Evolutionary conservation across 1,284 basidiomycete genomes (phyloP), one percentile per base, ranked within the genome.

Genomic region (Ceratobasidium sp.): DNA sequence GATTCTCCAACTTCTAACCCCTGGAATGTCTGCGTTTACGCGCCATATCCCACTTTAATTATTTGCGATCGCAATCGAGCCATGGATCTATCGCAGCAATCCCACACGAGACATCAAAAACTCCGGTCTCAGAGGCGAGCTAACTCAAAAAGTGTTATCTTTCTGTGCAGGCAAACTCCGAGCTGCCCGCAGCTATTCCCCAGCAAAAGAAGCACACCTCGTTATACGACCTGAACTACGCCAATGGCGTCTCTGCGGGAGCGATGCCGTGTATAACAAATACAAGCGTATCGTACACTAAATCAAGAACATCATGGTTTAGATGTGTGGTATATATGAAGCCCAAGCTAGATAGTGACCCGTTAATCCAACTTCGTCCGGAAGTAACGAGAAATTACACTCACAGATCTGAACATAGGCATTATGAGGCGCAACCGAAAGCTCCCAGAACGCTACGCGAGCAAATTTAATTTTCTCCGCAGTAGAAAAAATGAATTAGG

Each of bases 261-360:
- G 48, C 36, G 26, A 32, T 32, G 9, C 45, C 60, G 41, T 65
- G 32, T 2, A 65, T 65, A 65, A 21, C 48, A 52, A 52, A 36
- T 52, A 45, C 14, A 55, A 36, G 46, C 10, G 12, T 65, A 65
- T 26, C n/a, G 10, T 62, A 36, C 48, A 65, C 16, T 52, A 32
- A 23, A 46, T 10, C 41, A 32, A 28, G 53, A 45, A 45, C 50
- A 16, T 6, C 23, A 16, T 21, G 23, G 30, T 48, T 69, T 52
- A 73, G 18, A 73, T 65, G 39, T 73, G 72, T 43, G 72, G 72
- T 39, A 73, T 46, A 58, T 73, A 73, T 55, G 67, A 62, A 41
- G 72, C 52, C 72, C 72, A 73, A 36, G 72, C 64, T 65, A 73
- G 23, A 53, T 60, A 59, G 36, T 14, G 26, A 23, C 48, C 2